phyloP scores from a whole-genome alignment of 768 basidiomycete genomes.

The Dacryopinax spathularia region DNA sequence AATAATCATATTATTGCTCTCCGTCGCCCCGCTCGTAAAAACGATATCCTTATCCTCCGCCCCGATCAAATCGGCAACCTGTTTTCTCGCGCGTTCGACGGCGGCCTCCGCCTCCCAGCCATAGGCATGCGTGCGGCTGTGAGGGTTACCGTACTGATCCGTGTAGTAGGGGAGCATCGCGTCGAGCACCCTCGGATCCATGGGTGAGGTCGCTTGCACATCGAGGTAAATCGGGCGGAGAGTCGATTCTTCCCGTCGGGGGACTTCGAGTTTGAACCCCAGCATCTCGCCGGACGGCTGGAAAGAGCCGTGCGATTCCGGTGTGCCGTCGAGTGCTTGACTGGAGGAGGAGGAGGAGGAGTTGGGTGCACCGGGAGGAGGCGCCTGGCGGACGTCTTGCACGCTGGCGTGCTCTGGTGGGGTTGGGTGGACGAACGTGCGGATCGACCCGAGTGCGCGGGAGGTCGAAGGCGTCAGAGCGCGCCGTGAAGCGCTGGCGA shows the following conservation, averaged over 20 bases:
- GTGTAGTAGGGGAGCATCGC: constrained; percentile 92
- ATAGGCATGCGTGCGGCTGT: constrained; percentile 95
- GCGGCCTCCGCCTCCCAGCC: constrained; percentile 98
- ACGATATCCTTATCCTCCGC: constrained; percentile 91
- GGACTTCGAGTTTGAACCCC: constrained; percentile 66
- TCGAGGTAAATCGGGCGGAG: constrained; percentile 90
- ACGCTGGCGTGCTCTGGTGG: not conserved
- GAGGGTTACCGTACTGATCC: constrained; percentile 94
- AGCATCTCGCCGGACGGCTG: constrained; percentile 46
- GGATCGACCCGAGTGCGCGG: not conserved
- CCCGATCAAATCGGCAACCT: constrained; percentile 83
- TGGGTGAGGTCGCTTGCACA: constrained; percentile 98
- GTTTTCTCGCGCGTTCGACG: constrained; percentile 83
- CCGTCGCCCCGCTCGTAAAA: constrained; percentile 96
- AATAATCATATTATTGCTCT: constrained; percentile 93
- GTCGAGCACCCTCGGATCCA: constrained; percentile 92
- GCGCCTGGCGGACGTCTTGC: not conserved
- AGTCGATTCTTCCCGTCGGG: constrained; percentile 42
- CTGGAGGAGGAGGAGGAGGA: too few relatives aligned
- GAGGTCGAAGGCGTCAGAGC: not conserved
- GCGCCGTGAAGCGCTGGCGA: not conserved
- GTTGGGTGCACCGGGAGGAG: not conserved
- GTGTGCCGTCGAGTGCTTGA: too few relatives aligned
- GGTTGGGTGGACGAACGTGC: not conserved
- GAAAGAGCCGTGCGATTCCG: constrained; percentile 1